Conservation (phyloP, 176 grass and related monocot genomes). For the Olyra latifolia region DNA sequence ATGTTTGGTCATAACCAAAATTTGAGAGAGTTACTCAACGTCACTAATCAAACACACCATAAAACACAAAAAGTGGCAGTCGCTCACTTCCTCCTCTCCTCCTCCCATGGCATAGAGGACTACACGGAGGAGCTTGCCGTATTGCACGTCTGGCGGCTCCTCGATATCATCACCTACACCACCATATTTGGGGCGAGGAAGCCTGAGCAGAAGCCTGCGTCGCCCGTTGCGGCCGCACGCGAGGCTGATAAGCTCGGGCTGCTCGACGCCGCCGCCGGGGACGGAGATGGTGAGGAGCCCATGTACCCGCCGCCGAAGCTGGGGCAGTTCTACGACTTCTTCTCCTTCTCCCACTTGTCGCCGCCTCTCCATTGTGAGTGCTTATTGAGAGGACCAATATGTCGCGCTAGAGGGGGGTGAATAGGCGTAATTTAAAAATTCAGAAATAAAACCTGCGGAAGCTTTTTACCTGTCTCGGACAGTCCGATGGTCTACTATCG, state of each 20-base stretch:
- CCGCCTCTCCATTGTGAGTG: conserved; percentile 77
- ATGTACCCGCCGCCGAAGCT: conserved; percentile 95
- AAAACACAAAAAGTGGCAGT: too few species aligned
- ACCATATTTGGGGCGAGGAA: conserved; percentile 62
- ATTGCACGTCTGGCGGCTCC: conserved; percentile 72
- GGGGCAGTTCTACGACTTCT: conserved; percentile 91
- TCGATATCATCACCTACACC: conserved; percentile 88
- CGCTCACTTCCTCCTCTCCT: background rate
- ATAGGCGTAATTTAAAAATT: too few species aligned
- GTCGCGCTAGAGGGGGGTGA: too few species aligned
- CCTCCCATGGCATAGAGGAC: conserved; percentile 49
- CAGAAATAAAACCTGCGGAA: too few species aligned
- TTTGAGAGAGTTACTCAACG: too few species aligned
- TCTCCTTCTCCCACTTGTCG: conserved; percentile 84
- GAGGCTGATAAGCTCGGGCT: conserved; percentile 29
- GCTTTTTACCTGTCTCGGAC: too few species aligned
- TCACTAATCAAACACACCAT: too few species aligned
- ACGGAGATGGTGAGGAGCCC: conserved; percentile 57
- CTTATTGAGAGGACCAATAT: too few species aligned
- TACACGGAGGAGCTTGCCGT: conserved; percentile 92
- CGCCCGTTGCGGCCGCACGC: conserved; percentile 22
- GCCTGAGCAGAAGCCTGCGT: conserved; percentile 35
- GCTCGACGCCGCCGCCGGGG: conserved; percentile 16
- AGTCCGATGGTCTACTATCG: too few species aligned
- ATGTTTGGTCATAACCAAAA: too few species aligned